Evolutionary conservation across 148 eudicot genomes (phyloP), one percentile per base, ranked within the genome.

Genomic region (Rhododendron mucronatum): DNA sequence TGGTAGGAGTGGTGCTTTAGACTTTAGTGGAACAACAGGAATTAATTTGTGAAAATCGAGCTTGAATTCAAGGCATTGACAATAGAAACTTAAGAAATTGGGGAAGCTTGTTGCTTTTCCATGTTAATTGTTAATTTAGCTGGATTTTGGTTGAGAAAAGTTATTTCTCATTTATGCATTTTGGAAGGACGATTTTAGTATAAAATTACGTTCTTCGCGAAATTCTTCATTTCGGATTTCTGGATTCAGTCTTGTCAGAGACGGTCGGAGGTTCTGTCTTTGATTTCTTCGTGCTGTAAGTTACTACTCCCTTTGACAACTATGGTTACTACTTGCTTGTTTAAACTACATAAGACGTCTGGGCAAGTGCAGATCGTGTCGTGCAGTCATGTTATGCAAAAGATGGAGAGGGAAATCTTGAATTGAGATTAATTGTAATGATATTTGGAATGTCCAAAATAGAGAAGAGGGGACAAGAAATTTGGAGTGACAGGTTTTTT

Each of bases 201-300:
- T 57, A 0, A 57, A 57, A 57, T 57, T 57, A 57, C 5, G 63
- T 57, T 18, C 63, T 57, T 53, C 59, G 15, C 16, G 2, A 50
- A 50, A 12, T 50, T 50, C 44, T 2, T 51, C 18, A 13, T 13
- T 3, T 89, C 88, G 26, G 93, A 94, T 89, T 94, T 91, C 71
- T 92, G 94, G 94, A 88, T 92, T 81, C 94, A 92, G 84, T 90
- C 96, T 80, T 92, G 91, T 48, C 91, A 92, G 96, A 84, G 93
- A 78, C 86, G 87, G 21, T 92, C 94, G 0, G 84, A 82, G 84
- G 63, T 94, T 47, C 86, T 94, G 74, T 57, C 94, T n/a, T 85
- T 92, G 84, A 85, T 94, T 89, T 92, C 96, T 74, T 78, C 74
- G 0, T 82, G 84, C n/a, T 94, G 96, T 94, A 86, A 92, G 95